A percentile compares a stretch with the other conserved stretches of the same genome.
Conservation (phyloP, 2,329 filamentous ascomycete species). For the Botrytis paeoniae region DNA sequence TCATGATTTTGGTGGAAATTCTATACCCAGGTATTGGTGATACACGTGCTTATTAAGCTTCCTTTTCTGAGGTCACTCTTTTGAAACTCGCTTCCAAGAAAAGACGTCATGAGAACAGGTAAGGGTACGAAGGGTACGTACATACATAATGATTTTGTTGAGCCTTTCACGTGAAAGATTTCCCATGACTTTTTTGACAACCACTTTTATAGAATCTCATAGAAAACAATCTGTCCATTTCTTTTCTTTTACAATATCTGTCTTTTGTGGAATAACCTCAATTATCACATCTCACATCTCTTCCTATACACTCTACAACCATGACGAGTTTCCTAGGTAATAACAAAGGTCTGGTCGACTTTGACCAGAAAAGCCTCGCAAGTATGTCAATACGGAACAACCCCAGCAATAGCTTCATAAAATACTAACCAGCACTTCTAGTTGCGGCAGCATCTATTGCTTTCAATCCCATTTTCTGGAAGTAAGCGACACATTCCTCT, state of each 20-base stretch:
- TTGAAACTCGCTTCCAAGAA: background rate
- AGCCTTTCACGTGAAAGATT: conserved; percentile 16
- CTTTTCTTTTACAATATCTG: background rate
- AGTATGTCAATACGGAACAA: conserved; percentile 47
- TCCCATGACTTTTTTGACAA: background rate
- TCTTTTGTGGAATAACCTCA: background rate
- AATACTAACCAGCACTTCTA: conserved; percentile 40
- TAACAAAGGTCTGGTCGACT: conserved; percentile 50
- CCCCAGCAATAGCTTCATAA: conserved; percentile 27
- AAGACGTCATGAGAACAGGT: conserved; percentile 25
- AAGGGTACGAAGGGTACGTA: background rate
- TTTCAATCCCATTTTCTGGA: conserved; percentile 99
- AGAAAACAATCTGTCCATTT: conserved; percentile 10
- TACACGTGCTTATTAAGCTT: background rate
- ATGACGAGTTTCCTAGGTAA: conserved; percentile 33
- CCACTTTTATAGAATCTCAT: background rate
- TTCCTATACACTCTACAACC: background rate
- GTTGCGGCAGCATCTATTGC: conserved; percentile 79
- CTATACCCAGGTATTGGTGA: background rate
- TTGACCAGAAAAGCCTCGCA: conserved; percentile 63
- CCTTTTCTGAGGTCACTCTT: background rate
- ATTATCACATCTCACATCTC: background rate
- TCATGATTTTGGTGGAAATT: background rate
- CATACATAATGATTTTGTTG: background rate
- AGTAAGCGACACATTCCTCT: conserved; percentile 59